phyloP scores from a whole-genome alignment of 2,329 filamentous ascomycete genomes.

The Arthroderma uncinatum region DNA sequence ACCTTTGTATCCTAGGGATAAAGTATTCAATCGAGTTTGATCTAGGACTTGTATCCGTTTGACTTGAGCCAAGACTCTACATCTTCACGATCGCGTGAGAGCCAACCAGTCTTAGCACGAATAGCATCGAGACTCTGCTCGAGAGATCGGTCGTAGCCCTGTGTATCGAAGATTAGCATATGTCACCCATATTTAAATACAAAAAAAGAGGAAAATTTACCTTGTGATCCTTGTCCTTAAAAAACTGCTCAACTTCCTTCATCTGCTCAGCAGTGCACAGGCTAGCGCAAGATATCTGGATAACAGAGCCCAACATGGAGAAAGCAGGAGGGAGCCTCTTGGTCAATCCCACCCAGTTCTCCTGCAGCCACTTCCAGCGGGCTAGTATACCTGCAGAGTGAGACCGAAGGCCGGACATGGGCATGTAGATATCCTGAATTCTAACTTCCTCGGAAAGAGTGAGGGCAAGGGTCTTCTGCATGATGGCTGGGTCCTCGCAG shows the following conservation, averaged over 20 bases:
- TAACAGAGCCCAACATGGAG: constrained; percentile 73
- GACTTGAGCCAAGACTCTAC: constrained; percentile 61
- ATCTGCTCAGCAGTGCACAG: constrained; percentile 71
- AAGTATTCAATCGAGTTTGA: background rate
- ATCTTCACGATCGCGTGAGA: constrained; percentile 64
- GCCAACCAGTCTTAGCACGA: constrained; percentile 71
- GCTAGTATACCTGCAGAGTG: constrained; percentile 69
- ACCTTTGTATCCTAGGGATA: background rate
- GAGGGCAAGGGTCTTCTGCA: constrained; percentile 66
- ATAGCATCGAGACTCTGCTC: constrained; percentile 84
- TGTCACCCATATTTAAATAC: background rate
- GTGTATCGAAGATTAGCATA: constrained; percentile 13
- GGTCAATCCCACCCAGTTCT: constrained; percentile 76
- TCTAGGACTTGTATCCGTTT: constrained; percentile 45
- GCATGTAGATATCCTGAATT: constrained; percentile 89
- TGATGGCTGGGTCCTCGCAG: constrained; percentile 64
- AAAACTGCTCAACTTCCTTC: constrained; percentile 67
- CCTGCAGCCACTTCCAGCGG: constrained; percentile 70
- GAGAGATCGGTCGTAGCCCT: constrained; percentile 71
- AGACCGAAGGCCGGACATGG: constrained; percentile 63
- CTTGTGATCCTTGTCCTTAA: constrained; percentile 68
- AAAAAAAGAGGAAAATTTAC: constrained; percentile 25
- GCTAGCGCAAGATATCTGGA: constrained; percentile 68
- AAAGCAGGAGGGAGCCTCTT: constrained; percentile 76
- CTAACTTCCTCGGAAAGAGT: constrained; percentile 73